Base-by-base conservation (phyloP, 768 basidiomycete species). In the Pleurotus platypus region DNA sequence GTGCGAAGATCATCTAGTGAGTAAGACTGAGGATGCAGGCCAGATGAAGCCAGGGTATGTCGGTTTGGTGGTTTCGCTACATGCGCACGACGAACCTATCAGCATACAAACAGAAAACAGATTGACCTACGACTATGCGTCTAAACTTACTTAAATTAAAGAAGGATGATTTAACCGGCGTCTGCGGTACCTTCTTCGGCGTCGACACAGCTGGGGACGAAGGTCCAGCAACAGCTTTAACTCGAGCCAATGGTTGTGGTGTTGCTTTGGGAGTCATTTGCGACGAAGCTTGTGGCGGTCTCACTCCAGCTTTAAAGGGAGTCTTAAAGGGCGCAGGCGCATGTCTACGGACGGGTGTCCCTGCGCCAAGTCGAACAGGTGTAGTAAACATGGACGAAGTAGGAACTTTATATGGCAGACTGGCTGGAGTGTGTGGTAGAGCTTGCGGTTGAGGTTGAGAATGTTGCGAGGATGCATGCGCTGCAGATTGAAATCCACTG, bases 241-340 rank as follows among this genome's bases (percentile, higher is more conserved):
- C 16, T 4, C 27, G 49, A 37, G 49, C 30, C 8, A 11, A 27
- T 26, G 27, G 58, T 37, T 57, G 51, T 51, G 57, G 48, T 20
- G 48, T 60, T 60, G 26, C 56, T 60, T 59, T 72, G n/a, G 54
- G 30, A 12, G 56, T 49, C 27, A 35, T 7, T 35, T 15, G 13
- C 46, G 30, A 37, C 13, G 37, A n/a, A 11, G 38, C 2, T 54
- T 39, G 16, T 27, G 37, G 37, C 46, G 80, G 78, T 59, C 70
- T 72, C 72, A 79, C 72, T 24, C 78, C 80, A 4, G 68, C 54
- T 63, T 87, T 89, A 66, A 89, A 88, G 0, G 86, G 86, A 1
- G 85, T 87, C 5, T 50, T 61, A 8, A 49, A 35, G 47, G 73
- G 74, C 8, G 73, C 69, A 35, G 75, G 69, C 5, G 69, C 68